Evolutionary conservation across 2,329 filamentous ascomycete species (phyloP), one percentile per base, ranked within the genome.

Genomic region (Thermomyces lanuginosus): DNA sequence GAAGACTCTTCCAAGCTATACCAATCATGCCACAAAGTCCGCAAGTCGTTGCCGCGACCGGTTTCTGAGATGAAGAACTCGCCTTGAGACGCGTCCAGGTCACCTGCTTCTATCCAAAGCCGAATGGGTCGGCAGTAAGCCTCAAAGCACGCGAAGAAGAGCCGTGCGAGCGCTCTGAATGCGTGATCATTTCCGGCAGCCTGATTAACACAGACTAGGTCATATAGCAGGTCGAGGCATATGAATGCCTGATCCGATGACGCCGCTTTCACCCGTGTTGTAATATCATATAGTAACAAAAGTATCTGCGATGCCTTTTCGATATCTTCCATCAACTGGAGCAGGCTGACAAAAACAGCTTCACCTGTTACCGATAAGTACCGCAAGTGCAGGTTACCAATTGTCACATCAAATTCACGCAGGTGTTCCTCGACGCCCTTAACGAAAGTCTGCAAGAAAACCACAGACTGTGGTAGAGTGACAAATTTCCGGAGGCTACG

Each of bases 91-190:
- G 65, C 53, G 2, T 68, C 58, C 3, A 92, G 55, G 28, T 72
- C 68, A 1, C 86, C 86, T 19, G 70, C 65, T 40, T 81, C 72
- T 72, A 92, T 86, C 86, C 86, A 95, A 9, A 64, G 57, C 18
- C 74, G 66, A 22, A 93, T 76, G 0, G 83, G 80, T 20, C 72
- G 72, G 19, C 91, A 62, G 47, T 92, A 95, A 1, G 81, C 72
- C 31, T 73, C 69, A 32, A 93, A 76, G 44, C 81, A 92, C 23
- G 76, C 66, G 29, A 89, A 73, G 44, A 93, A 89, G 3, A 89
- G 61, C 0, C 58, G 56, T 2, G 71, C 70, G 4, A 89, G 58
- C 20, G 68, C 72, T 20, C 58, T 50, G 43, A 80, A 89, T 1
- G 67, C 58, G 0, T 48, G 46, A 2, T 62, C 56, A 29, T 80